Evolutionary conservation across 805 yeast genomes (phyloP).

Genomic region (Blastobotrys mokoenaii): DNA sequence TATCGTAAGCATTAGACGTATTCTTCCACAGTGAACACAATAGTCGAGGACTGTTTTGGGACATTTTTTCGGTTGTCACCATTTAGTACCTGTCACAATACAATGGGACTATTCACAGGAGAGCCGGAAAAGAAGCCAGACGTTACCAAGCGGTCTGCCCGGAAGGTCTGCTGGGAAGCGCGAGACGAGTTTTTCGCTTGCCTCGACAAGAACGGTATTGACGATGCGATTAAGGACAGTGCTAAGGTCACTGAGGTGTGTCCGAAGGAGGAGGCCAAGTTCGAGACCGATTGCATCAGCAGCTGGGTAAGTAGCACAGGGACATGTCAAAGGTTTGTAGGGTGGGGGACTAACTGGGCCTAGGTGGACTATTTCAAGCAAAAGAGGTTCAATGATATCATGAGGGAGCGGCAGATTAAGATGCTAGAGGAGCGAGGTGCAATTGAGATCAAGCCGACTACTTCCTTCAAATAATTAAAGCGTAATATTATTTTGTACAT

Average conservation of each 20-base stretch:
- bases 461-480: conserved; percentile 11
- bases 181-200: conserved; percentile 75
- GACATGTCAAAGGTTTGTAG: too few species aligned
- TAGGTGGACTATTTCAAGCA: conserved; percentile 71
- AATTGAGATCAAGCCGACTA: conserved; percentile 13
- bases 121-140: conserved; percentile 33
- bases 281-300: conserved; percentile 68
- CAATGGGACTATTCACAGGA: conserved; percentile 46
- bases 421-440: conserved; percentile 69
- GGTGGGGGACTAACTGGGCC: conserved; percentile 7
- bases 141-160: conserved; percentile 49
- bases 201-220: conserved; percentile 56
- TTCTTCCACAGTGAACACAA: too few species aligned
- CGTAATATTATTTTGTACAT: conserved; percentile 5
- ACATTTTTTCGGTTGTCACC: too few species aligned
- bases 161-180: conserved; percentile 83
- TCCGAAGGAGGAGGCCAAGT: conserved; percentile 44
- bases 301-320: conserved; percentile 50
- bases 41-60: too few species aligned
- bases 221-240: conserved; percentile 47
- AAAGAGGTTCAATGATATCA: conserved; percentile 70
- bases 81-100: background rate
- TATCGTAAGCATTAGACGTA: too few species aligned
- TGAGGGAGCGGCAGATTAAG: conserved; percentile 56
- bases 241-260: conserved; percentile 48